Evolutionary conservation across 768 basidiomycete species (phyloP), one percentile per base, ranked within the genome.

Genomic region (Gelatoporia subvermispora): DNA sequence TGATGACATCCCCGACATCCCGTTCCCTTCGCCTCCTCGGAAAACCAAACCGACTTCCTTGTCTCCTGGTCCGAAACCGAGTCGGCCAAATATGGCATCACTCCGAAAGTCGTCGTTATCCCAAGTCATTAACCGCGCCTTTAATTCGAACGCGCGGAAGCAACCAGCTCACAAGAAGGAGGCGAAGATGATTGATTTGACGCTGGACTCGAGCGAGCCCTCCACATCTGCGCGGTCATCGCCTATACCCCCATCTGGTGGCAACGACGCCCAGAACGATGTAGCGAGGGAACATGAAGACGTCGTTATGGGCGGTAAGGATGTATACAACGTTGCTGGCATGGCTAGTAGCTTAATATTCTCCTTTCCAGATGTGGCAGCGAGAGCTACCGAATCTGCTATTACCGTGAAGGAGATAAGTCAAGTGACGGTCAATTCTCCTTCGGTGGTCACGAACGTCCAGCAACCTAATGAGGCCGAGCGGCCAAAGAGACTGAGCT

Each of bases 111-210:
- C 28, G 13, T 31, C 51, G 7, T 25, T 52, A 3, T 47, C 51
- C 23, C 45, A 52, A 37, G 35, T 52, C 28, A 43, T 52, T 20
- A 35, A 22, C 31, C 37, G 42, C 11, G 52, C 44, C 9, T 40
- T 42, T 22, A 35, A 28, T 24, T 44, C 45, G 44, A 53, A 37
- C 4, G 47, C 48, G 1, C 45, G 15, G n/a, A 37, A 43, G 20
- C 34, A 45, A 5, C 8, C 16, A 21, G 37, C 20, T 5, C 37
- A 16, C 5, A n/a, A 39, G 37, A 16, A 5, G 7, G 37, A 39
- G 8, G 5, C 20, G 8, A 7, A 41, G 41, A 41, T 43, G 21
- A 50, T 54, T 28, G 52, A 54, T 23, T 37, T 54, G 18, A 54
- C 52, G 2, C 39, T 22, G 1, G 52, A 54, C 28, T 45, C 41